Evolutionary conservation across 1,139 yeast genomes (phyloP).

Genomic region (Debaryomyces udenii): DNA sequence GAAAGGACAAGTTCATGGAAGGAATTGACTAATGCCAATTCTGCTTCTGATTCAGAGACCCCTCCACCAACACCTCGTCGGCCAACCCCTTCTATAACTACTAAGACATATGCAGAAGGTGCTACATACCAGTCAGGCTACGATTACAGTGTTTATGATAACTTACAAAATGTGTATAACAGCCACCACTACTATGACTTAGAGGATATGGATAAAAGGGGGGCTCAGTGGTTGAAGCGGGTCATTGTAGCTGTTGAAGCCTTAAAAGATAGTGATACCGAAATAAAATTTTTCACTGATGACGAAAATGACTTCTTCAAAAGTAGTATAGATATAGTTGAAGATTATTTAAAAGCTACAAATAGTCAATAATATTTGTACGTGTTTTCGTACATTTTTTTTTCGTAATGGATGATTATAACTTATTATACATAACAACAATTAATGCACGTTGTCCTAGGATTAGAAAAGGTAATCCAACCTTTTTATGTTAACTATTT

Average conservation of each 20-base stretch:
- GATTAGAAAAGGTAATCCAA: slow-evolving; percentile 12
- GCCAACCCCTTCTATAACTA: slow-evolving; percentile 5
- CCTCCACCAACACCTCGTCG: slow-evolving; percentile 11
- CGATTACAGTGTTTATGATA: slow-evolving; percentile 16
- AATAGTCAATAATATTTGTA: background rate
- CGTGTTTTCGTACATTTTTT: background rate
- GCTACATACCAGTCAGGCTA: slow-evolving; percentile 1
- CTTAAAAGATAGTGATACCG: slow-evolving; percentile 43
- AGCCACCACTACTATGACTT: slow-evolving; percentile 36
- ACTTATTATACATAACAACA: slow-evolving; percentile 9
- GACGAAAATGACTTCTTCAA: slow-evolving; percentile 37
- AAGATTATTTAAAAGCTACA: slow-evolving; percentile 3
- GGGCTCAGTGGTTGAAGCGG: slow-evolving; percentile 53
- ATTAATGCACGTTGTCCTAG: slow-evolving; percentile 4
- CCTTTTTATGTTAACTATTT: slow-evolving; percentile 6
- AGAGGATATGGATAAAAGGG: slow-evolving; percentile 48
- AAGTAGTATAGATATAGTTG: slow-evolving; percentile 14
- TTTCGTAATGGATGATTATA: slow-evolving; percentile 4
- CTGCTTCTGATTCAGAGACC: background rate
- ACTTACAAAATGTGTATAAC: slow-evolving; percentile 27
- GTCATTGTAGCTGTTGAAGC: slow-evolving; percentile 38
- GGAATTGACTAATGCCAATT: background rate
- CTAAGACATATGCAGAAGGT: slow-evolving; percentile 2
- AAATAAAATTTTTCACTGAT: slow-evolving; percentile 41
- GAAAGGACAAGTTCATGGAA: slow-evolving; percentile 1